Conservation (phyloP, 2,329 filamentous ascomycete genomes). For the Botryotinia calthae region DNA sequence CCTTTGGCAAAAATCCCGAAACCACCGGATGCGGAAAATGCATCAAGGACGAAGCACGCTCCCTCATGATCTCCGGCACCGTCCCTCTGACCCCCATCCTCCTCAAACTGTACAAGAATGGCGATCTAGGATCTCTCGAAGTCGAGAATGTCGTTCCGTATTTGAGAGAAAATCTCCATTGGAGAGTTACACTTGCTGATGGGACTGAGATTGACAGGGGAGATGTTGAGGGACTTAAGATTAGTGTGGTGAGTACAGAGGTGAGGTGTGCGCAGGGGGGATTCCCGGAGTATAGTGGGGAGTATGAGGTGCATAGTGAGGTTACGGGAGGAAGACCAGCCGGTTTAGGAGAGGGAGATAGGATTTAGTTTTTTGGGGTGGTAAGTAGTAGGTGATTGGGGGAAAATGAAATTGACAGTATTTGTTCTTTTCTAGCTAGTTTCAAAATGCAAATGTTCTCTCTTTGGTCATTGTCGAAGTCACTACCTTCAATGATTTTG, state of each 20-base stretch:
- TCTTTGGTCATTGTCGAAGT: not conserved
- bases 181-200: conserved; percentile 34
- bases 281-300: conserved; percentile 30
- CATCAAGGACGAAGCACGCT: conserved; percentile 34
- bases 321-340: conserved; percentile 33
- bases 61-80: conserved; percentile 41
- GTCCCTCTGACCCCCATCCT: conserved; percentile 42
- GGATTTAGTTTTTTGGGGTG: not conserved
- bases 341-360: conserved; percentile 22
- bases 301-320: conserved; percentile 36
- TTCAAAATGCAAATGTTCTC: not conserved
- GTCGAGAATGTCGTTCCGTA: conserved; percentile 38
- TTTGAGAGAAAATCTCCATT: conserved; percentile 36
- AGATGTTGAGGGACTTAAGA: conserved; percentile 32
- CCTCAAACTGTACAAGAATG: conserved; percentile 34
- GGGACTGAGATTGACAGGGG: conserved; percentile 28
- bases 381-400: not conserved
- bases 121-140: conserved; percentile 36
- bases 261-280: conserved; percentile 29
- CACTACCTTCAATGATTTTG: not conserved
- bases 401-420: not conserved
- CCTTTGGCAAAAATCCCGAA: conserved; percentile 39
- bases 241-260: conserved; percentile 35
- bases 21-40: conserved; percentile 39
- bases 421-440: not conserved